Base-by-base conservation (phyloP, 2,329 filamentous ascomycete species). In the Aspergillus terreus region DNA sequence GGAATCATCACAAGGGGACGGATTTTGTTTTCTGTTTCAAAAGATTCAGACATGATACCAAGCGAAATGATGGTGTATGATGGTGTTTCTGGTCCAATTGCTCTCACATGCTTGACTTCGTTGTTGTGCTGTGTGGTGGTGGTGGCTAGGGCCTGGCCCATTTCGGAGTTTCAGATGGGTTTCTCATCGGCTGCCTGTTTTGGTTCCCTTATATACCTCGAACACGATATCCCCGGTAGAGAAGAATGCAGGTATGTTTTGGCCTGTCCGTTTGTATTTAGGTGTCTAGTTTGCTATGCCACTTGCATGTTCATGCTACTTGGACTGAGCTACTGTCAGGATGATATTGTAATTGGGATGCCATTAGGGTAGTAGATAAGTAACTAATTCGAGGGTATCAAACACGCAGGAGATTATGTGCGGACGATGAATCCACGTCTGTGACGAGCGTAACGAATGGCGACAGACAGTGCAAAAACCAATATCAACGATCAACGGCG, bases 31-130 rank as follows among this genome's bases (percentile, higher is more conserved):
- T 11, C 7, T 19, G n/a, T 42, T 42, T 25, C 25, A 51, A 59
- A 55, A 60, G 46, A 54, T 47, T 52, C 42, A 50, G 48, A 50
- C 56, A 54, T 58, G 55, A 63, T 63, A 59, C 61, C 61, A 63
- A 59, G 53, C 59, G 59, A 60, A 61, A 62, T 49, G 59, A 63
- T 57, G 60, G 59, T 61, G 59, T 60, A 59, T 53, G 52, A 51
- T 51, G 53, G 58, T 57, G 56, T 58, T n/a, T 38, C 35, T 38
- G n/a, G 35, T 38, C 35, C 10, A 11, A 30, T 30, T 30, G 27
- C 27, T 30, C 27, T 30, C 27, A 30, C 27, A 9, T 30, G 9
- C 27, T 55, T 52, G 17, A 41, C 47, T 19, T 44, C 19, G 19
- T 44, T 46, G 32, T 45, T 43, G 17, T 42, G 42, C 44, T 49